These are phyloP conservation scores for Boletus pseudo-olivaceus DNA, from an alignment of 768 basidiomycete genomes.

Conservation along the genomic window DNA sequence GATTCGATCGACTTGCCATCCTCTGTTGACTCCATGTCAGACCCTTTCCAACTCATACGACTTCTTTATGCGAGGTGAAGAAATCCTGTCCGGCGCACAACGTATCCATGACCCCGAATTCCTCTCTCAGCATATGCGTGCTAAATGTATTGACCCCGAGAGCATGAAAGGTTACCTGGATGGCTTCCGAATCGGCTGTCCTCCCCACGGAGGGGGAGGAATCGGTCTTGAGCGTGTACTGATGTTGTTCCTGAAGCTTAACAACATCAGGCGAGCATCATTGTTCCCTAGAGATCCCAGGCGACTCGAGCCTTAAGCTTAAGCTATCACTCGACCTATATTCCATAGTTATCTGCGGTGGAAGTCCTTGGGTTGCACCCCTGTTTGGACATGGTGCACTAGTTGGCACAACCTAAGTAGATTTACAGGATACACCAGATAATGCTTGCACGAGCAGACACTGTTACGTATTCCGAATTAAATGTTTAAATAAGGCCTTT, in stretches of 20 bases:
- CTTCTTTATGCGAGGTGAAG: slow-evolving; percentile 99
- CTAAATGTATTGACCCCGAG: slow-evolving; percentile 84
- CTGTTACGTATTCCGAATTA: slow-evolving; percentile 26
- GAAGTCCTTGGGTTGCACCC: not conserved
- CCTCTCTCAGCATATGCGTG: slow-evolving; percentile 79
- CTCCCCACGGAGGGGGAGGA: slow-evolving; percentile 96
- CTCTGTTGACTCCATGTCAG: slow-evolving; percentile 35
- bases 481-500: slow-evolving; percentile 12
- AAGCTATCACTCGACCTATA: not conserved
- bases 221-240: slow-evolving; percentile 93
- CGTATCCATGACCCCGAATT: slow-evolving; percentile 90
- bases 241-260: slow-evolving; percentile 96
- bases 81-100: slow-evolving; percentile 97
- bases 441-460: slow-evolving; percentile 13
- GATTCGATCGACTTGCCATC: not conserved
- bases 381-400: slow-evolving; percentile 2
- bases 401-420: slow-evolving; percentile 6
- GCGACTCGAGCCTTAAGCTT: slow-evolving; percentile 76
- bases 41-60: slow-evolving; percentile 97
- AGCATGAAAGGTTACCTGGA: slow-evolving; percentile 92
- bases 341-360: not conserved
- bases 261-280: slow-evolving; percentile 90
- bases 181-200: slow-evolving; percentile 91
- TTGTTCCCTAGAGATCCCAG: slow-evolving; percentile 98
- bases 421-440: slow-evolving; percentile 19